Evolutionary conservation across 1,139 yeast species (phyloP).

Genomic region (Scheffersomyces insectosa): DNA sequence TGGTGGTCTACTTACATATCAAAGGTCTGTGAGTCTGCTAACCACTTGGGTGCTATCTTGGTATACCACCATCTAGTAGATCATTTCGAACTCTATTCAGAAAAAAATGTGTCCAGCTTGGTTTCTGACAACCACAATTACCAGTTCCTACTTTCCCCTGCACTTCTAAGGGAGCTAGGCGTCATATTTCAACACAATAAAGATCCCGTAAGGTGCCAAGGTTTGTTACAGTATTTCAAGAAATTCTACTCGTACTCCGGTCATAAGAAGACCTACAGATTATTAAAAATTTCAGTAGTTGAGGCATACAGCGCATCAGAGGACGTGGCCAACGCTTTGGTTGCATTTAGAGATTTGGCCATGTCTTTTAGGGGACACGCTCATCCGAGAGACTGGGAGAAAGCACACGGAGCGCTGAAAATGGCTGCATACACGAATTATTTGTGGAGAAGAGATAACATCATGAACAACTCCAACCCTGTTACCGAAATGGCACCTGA

Average conservation of each 20-base stretch:
- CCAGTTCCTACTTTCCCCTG: constrained; percentile 36
- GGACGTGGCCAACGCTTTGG: constrained; percentile 25
- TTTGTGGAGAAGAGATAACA: constrained; percentile 27
- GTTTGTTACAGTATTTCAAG: constrained; percentile 36
- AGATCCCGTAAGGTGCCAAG: constrained; percentile 28
- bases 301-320: constrained; percentile 32
- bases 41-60: constrained; percentile 35
- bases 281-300: constrained; percentile 27
- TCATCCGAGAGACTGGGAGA: constrained; percentile 8
- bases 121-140: constrained; percentile 19
- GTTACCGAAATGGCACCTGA: constrained; percentile 10
- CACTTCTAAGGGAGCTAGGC: constrained; percentile 25
- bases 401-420: constrained; percentile 8
- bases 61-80: constrained; percentile 40
- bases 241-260: constrained; percentile 39
- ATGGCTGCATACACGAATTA: constrained; percentile 20
- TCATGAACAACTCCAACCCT: constrained; percentile 17
- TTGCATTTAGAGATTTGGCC: constrained; percentile 25
- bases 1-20: constrained; percentile 34
- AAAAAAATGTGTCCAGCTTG: constrained; percentile 15
- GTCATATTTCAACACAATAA: constrained; percentile 29
- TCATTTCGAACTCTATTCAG: constrained; percentile 19
- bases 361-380: constrained; percentile 17
- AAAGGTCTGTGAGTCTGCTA: constrained; percentile 24
- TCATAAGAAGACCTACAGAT: constrained; percentile 28